These are phyloP conservation scores for Exidia glandulosa DNA, from an alignment of 768 basidiomycete genomes.

Conservation along the genomic window DNA sequence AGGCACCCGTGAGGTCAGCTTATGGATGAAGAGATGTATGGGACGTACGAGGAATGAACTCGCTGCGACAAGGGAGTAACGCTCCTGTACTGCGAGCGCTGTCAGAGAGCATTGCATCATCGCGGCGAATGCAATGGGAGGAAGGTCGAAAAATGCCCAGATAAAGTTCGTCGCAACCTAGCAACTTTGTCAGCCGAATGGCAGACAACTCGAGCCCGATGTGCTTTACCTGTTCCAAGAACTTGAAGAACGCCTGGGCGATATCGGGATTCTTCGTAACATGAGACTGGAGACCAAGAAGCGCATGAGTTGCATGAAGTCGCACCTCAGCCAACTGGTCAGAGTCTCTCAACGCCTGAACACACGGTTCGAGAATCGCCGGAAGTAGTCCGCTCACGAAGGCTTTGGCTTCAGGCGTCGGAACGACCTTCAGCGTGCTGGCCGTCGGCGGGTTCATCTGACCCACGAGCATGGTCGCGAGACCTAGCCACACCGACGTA, in stretches of 20 bases:
- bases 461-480: constrained; percentile 68
- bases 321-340: constrained; percentile 44
- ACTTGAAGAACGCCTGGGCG: constrained; percentile 80
- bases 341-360: constrained; percentile 41
- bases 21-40: not conserved
- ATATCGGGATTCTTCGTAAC: constrained; percentile 89
- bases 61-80: constrained; percentile 75
- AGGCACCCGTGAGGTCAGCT: not conserved
- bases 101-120: constrained; percentile 59
- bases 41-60: constrained; percentile 68
- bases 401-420: constrained; percentile 41
- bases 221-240: constrained; percentile 69
- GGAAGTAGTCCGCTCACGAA: constrained; percentile 47
- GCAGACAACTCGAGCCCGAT: no score
- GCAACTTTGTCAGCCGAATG: not conserved
- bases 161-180: constrained; percentile 52
- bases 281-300: no score
- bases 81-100: constrained; percentile 63
- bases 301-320: not conserved
- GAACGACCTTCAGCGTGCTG: constrained; percentile 37
- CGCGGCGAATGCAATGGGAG: constrained; percentile 50
- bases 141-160: constrained; percentile 47
- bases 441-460: constrained; percentile 67
- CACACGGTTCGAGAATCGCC: constrained; percentile 47
- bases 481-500: constrained; percentile 74